Evolutionary conservation across 106 monocot genomes (phyloP).

Genomic region (Amphibolis antarctica): DNA sequence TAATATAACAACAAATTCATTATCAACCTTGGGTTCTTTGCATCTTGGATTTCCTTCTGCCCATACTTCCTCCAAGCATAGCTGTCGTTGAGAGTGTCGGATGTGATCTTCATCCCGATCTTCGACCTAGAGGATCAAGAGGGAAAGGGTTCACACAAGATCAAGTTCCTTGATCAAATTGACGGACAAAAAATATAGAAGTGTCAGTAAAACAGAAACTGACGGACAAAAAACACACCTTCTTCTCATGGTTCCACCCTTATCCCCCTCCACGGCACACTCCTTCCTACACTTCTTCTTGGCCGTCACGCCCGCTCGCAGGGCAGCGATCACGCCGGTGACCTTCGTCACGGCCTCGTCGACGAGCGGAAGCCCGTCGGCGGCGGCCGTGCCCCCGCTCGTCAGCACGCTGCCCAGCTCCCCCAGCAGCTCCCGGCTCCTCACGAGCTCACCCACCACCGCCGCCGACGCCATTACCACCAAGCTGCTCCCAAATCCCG

Average conservation of each 20-base stretch:
- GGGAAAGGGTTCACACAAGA: neutral
- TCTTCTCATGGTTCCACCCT: neutral
- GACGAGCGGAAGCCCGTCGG: neutral
- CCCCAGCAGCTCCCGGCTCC: neutral
- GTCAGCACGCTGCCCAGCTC: neutral
- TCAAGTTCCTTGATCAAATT: neutral
- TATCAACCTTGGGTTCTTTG: conserved; percentile 31
- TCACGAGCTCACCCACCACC: neutral
- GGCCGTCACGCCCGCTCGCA: neutral
- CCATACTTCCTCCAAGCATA: conserved; percentile 67
- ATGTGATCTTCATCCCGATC: conserved; percentile 5
- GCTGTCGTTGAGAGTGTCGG: conserved; percentile 32
- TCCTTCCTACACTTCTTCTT: neutral
- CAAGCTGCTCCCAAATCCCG: too few species aligned
- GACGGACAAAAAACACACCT: neutral
- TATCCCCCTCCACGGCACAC: neutral
- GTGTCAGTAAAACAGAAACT: neutral
- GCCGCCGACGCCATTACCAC: too few species aligned
- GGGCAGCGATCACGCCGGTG: neutral
- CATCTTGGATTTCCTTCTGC: conserved; percentile 43
- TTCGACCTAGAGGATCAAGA: conserved; percentile 11
- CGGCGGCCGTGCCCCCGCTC: neutral
- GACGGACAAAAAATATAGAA: neutral
- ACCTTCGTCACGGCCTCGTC: neutral
- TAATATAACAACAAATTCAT: too few species aligned